Evolutionary conservation across 2,329 filamentous ascomycete genomes (phyloP), one percentile per base, ranked within the genome.

Genomic region (Calonectria pseudoturangicola): DNA sequence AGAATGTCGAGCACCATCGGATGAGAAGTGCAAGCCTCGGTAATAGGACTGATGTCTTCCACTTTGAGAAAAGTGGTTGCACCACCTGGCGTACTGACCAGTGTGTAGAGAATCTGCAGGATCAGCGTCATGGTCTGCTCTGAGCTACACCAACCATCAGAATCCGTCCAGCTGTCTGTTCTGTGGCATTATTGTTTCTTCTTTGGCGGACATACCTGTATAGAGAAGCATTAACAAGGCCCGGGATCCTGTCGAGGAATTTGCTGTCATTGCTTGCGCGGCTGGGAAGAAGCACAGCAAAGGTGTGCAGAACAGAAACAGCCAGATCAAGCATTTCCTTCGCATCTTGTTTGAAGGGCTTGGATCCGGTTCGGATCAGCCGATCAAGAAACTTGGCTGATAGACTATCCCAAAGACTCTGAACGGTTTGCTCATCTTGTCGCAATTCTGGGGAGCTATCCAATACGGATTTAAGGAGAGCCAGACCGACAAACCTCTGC

Each of bases 401-500:
- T 27, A 94, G 86, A 39, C 87, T 87, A 41, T 86, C 83, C 92
- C 92, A 94, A 50, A 93, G 83, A 16, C 80, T 81, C n/a, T 82
- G 78, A 5, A 93, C 78, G 9, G 79, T 80, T 2, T 82, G 81
- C 12, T 86, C 83, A 81, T 92, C 86, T 66, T 87, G 82, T 54
- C 86, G 86, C 27, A 92, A 81, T n/a, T 86, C 81, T 27, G 86
- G 83, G 7, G 89, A 88, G 79, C 90, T 91, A 81, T 93, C 92
- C 39, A 94, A 86, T 15, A 92, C 83, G n/a, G 90, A 89, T 78
- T 92, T 93, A 64, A 94, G 86, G 27, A 94, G 86, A 1, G 92
- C 91, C 27, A 94, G 85, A 9, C 92, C 92, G 47, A 93, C 92
- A 76, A 94, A 93, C 78, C 91, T 88, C 25, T 91, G 90, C 0